Percentiles rank a stretch among this genome's conserved stretches.
Conservation (phyloP, 2,329 filamentous ascomycete species). For the Fusarium avenaceum region DNA sequence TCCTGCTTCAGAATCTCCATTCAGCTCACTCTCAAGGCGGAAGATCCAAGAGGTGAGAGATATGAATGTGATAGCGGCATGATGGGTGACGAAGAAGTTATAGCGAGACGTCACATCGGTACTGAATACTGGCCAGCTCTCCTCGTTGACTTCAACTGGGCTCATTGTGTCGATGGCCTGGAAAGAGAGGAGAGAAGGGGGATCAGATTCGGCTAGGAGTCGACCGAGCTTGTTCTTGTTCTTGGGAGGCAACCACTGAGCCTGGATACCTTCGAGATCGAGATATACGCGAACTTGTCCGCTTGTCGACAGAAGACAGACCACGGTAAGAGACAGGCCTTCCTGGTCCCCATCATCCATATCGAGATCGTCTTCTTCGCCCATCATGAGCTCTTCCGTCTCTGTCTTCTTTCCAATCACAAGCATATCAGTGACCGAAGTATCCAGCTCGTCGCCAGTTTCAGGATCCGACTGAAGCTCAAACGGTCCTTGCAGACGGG, state of each 20-base stretch:
- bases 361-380: slow-evolving; percentile 74
- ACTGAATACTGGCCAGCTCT: slow-evolving; percentile 74
- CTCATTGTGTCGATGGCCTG: slow-evolving; percentile 73
- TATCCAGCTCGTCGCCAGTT: slow-evolving; percentile 69
- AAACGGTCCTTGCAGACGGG: slow-evolving; percentile 74
- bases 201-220: slow-evolving; percentile 55
- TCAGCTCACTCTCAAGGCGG: slow-evolving; percentile 72
- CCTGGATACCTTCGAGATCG: slow-evolving; percentile 72
- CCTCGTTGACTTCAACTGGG: slow-evolving; percentile 66
- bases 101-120: slow-evolving; percentile 72
- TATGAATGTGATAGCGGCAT: slow-evolving; percentile 70
- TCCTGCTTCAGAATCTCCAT: slow-evolving; percentile 68
- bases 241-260: slow-evolving; percentile 74
- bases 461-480: slow-evolving; percentile 68
- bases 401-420: slow-evolving; percentile 74
- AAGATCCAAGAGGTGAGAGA: slow-evolving; percentile 74
- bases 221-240: slow-evolving; percentile 63
- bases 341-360: slow-evolving; percentile 69
- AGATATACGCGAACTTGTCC: slow-evolving; percentile 73
- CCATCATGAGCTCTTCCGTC: slow-evolving; percentile 71
- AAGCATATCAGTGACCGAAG: slow-evolving; percentile 71
- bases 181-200: slow-evolving; percentile 69
- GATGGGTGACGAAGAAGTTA: slow-evolving; percentile 72
- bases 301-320: slow-evolving; percentile 72
- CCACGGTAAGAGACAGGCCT: slow-evolving; percentile 70